Percentiles rank a stretch among this genome's conserved stretches.
Evolutionary conservation across 2,329 filamentous ascomycete genomes (phyloP).

Genomic region (Mollisia scopiformis): DNA sequence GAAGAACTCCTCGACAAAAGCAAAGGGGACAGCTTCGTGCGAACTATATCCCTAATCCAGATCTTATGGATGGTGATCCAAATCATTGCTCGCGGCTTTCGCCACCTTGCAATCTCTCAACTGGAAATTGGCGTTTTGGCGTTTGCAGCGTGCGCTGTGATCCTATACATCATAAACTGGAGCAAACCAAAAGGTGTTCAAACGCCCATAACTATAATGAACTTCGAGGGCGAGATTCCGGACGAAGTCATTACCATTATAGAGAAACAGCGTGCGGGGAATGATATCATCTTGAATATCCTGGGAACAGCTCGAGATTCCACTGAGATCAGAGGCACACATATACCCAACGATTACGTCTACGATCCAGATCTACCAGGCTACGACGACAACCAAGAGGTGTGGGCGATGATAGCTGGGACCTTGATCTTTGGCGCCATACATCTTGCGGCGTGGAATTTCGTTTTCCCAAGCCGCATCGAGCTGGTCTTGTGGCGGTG

Average conservation of each 20-base stretch:
- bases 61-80: conserved; percentile 8
- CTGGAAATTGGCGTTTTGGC: conserved; percentile 14
- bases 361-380: neutral
- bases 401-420: neutral
- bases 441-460: conserved; percentile 8
- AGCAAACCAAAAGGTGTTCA: conserved; percentile 13
- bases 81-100: neutral
- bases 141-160: conserved; percentile 11
- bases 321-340: too few relatives aligned
- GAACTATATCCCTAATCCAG: conserved; percentile 9
- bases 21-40: conserved; percentile 31
- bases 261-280: neutral
- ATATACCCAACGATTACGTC: neutral
- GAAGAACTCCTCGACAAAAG: conserved; percentile 51
- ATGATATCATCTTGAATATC: neutral
- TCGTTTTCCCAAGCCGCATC: conserved; percentile 3
- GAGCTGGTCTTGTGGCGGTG: conserved; percentile 2
- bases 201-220: conserved; percentile 1
- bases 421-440: conserved; percentile 5
- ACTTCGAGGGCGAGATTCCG: neutral
- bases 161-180: conserved; percentile 16
- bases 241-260: neutral
- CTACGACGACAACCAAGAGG: neutral
- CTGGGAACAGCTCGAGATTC: too few relatives aligned
- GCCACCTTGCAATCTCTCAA: conserved; percentile 1